Percentiles rank a stretch among this genome's conserved stretches.
Evolutionary conservation across 23 red algal species (phyloP).

Genomic region (Gracilaria gracilis): DNA sequence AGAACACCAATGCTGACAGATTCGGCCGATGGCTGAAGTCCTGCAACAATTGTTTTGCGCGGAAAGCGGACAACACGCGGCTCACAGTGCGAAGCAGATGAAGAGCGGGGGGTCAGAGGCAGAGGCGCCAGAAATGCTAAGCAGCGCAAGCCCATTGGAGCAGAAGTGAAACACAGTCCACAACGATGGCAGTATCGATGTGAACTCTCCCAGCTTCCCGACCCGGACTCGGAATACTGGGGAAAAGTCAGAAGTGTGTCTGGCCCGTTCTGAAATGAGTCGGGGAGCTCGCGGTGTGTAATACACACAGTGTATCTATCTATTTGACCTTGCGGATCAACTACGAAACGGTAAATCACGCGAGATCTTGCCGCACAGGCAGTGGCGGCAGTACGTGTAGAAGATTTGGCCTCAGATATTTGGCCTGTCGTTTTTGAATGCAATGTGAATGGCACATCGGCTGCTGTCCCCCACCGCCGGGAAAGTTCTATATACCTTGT

Average conservation of each 20-base stretch:
- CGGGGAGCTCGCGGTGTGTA: neutral
- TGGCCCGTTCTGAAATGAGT: too few relatives aligned
- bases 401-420: too few relatives aligned
- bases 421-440: too few relatives aligned
- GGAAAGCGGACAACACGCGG: neutral
- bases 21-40: neutral
- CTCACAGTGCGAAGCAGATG: neutral
- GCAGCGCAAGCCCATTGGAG: neutral
- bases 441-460: too few relatives aligned
- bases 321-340: too few relatives aligned
- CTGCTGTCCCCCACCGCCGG: too few relatives aligned
- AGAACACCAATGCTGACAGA: neutral
- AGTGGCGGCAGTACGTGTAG: too few relatives aligned
- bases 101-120: neutral
- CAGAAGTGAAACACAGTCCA: neutral
- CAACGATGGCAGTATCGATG: neutral
- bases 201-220: neutral
- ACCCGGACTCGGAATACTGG: neutral
- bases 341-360: too few relatives aligned
- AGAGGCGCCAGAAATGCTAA: slow-evolving; percentile 14
- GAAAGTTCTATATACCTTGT: too few relatives aligned
- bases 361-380: too few relatives aligned
- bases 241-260: too few relatives aligned
- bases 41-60: neutral
- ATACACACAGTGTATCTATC: neutral